These are phyloP conservation scores for Candida taoyuanica DNA, from an alignment of 805 yeast species.

Conservation along the genomic window DNA sequence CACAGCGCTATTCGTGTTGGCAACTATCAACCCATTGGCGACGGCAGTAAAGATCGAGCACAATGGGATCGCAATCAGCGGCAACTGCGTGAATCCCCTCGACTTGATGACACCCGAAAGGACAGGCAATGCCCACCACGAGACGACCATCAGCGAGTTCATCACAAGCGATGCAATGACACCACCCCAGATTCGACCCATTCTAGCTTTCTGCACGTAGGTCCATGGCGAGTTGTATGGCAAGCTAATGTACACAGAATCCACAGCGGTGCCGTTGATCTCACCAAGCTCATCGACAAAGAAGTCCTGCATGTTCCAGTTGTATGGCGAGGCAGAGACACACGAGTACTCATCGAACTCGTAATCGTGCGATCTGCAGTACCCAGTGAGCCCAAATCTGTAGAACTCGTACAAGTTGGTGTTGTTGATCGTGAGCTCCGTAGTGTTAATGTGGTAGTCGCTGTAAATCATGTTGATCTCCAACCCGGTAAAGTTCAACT, in stretches of 20 bases:
- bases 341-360: neutral
- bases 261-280: neutral
- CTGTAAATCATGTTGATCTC: neutral
- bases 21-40: neutral
- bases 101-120: neutral
- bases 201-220: neutral
- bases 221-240: neutral
- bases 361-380: neutral
- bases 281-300: constrained; percentile 1
- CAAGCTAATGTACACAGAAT: neutral
- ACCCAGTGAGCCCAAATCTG: constrained; percentile 3
- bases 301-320: constrained; percentile 3
- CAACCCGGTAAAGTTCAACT: neutral
- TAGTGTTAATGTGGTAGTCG: neutral
- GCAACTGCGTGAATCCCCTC: neutral
- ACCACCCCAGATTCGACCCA: neutral
- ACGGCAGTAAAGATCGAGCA: neutral
- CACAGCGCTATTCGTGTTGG: neutral
- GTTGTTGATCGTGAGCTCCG: neutral
- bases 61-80: neutral
- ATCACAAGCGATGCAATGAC: neutral
- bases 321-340: neutral
- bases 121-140: neutral
- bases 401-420: neutral
- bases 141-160: neutral